Conservation (phyloP, 805 yeast species). For the Yarrowia hollandica region DNA sequence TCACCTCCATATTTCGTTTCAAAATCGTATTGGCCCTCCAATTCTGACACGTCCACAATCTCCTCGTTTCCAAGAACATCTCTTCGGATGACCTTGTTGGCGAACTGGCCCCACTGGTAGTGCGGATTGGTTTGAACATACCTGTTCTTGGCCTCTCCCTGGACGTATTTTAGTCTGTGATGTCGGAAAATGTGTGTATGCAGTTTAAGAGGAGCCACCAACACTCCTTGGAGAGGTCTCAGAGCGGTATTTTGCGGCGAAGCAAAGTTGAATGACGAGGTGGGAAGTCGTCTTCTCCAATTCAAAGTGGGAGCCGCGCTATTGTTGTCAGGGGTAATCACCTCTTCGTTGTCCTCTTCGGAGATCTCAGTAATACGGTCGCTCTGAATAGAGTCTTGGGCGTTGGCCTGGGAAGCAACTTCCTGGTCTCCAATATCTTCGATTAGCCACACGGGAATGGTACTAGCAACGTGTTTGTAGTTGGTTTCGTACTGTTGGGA, state of each 20-base stretch:
- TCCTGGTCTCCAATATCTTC: slow-evolving; percentile 25
- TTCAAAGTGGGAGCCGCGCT: background rate
- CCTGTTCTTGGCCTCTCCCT: slow-evolving; percentile 26
- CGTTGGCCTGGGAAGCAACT: background rate
- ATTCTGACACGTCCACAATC: slow-evolving; percentile 22
- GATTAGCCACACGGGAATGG: slow-evolving; percentile 30
- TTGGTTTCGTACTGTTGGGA: slow-evolving; percentile 15
- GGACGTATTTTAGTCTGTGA: slow-evolving; percentile 23
- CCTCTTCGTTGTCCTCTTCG: slow-evolving; percentile 5
- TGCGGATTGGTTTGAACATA: slow-evolving; percentile 16
- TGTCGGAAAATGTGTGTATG: slow-evolving; percentile 26
- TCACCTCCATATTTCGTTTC: slow-evolving; percentile 25
- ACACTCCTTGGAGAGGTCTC: slow-evolving; percentile 10
- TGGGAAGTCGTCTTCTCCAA: slow-evolving; percentile 13
- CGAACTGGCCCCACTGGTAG: slow-evolving; percentile 23
- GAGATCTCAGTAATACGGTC: background rate
- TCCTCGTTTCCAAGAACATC: slow-evolving; percentile 11
- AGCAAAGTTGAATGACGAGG: slow-evolving; percentile 22
- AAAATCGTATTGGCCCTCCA: slow-evolving; percentile 23
- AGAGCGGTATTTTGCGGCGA: background rate
- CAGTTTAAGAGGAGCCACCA: slow-evolving; percentile 25
- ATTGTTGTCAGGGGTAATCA: too few species aligned
- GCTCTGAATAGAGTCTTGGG: background rate
- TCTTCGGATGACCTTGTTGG: slow-evolving; percentile 20
- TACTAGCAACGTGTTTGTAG: slow-evolving; percentile 31